Base-by-base conservation (phyloP, 371 early-diverging fungal species). In the Catenaria anguillulae region DNA sequence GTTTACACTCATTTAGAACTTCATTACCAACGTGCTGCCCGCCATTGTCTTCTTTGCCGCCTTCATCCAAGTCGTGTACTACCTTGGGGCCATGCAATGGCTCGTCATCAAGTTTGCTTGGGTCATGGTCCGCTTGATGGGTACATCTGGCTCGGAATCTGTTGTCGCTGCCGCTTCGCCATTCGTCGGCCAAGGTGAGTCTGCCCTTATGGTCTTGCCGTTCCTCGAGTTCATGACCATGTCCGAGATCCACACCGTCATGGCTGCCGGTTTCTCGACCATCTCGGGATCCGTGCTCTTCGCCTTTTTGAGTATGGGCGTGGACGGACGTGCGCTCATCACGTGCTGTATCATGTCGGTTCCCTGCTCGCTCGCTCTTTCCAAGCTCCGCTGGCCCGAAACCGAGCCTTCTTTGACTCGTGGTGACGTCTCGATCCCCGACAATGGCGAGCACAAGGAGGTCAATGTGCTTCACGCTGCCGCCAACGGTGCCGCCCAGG, bases 261-360 rank as follows among this genome's bases (percentile, higher is more conserved):
- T 93, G 89, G 82, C 85, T 26, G 88, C 89, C 56, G 92, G 91
- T 43, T 92, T 92, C 73, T 84, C 90, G 29, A 92, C 92, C 61
- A 83, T 89, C 64, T 83, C 89, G 31, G 93, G 93, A 23, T 89
- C 90, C n/a, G 86, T 87, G 26, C 71, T 91, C 43, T 55, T 24
- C 19, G 68, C 64, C 43, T 71, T 71, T 65, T 60, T 64, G 46
- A 26, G 60, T 23, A 64, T 63, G 64, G 66, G 35, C 12, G 55
- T n/a, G 2, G 33, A 31, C 26, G 33, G 35, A 3, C 21, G 23
- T 4, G 17, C 35, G 35, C 17, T 34, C 58, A 66, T 75, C 37
- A 89, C 92, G 1, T 82, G 88, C 6, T 91, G 90, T 69, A 78
- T 91, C 77, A 91, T 91, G 92, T 93, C 93, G 19, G 84, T 91